Evolutionary conservation across 208 protist genomes (phyloP), one percentile per base, ranked within the genome.

Genomic region (Trypanosoma rangeli): DNA sequence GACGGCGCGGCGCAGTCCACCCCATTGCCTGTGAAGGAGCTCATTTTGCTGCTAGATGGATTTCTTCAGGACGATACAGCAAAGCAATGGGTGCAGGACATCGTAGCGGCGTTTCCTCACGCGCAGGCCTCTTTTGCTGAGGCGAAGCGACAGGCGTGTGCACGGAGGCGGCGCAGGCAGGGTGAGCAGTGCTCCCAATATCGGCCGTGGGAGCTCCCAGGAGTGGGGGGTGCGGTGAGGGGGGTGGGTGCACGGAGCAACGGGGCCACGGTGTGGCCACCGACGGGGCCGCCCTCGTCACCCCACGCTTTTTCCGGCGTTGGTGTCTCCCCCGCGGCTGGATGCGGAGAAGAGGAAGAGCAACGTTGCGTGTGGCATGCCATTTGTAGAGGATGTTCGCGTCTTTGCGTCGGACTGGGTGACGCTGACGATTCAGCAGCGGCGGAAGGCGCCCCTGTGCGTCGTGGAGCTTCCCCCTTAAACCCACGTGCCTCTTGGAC

Each of bases 321-420:
- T 48, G 5, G n/a, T 18, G 13, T 35, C 57, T 24, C 1, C 29
- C 20, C 20, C 5, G 26, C 24, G 22, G 8, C 8, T 33, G n/a
- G 29, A 26, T n/a, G 64, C 53, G 28, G 44, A 39, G n/a, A 29
- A 63, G 4, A 53, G 39, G 22, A 37, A 52, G 24, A 49, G 35
- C 5, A 59, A 54, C 8, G 13, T 35, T 57, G 7, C 8, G 1
- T 20, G 49, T 29, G 69, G 61, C 8, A 68, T 74, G 62, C 69
- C 69, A 16, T 61, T 35, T 63, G 46, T 68, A 28, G 69, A 68
- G 33, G 39, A 63, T 35, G 50, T 74, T 28, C 29, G 54, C 20
- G 37, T 74, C 16, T 74, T 68, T 39, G 48, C 52, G 3, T 74
- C 69, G 0, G 69, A 74, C 20, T 74, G 69, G 69, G 49, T 74